Base-by-base conservation (phyloP, 306 rosid genomes). In the Hippophae rhamnoides region DNA sequence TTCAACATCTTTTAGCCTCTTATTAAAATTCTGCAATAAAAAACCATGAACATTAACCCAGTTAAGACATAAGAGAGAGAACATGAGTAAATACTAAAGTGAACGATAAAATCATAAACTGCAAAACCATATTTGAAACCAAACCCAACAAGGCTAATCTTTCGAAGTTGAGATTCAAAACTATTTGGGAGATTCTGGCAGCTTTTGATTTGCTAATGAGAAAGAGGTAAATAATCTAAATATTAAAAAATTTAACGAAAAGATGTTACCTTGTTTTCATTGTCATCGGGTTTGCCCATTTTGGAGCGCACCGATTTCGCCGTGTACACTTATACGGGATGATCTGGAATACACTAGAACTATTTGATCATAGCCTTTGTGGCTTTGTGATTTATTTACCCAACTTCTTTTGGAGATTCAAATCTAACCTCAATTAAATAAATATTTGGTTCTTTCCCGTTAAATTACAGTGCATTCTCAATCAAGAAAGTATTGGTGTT, bases 1-100 rank as follows among this genome's bases (percentile, higher is more conserved):
- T 75, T 84, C 93, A 23, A 79, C 76, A 71, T 84, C 95, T 70
- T 80, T 76, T 69, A 80, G 72, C 72, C 82, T 80, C 83, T 84
- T 80, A 52, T 69, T 74, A 60, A 76, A 61, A 68, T 61, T 87
- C 89, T 84, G 62, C 79, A 81, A 69, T 31, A 31, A 31, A 73
- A 53, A 76, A 70, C 60, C 72, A 71, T 12, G 56, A 69, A 77
- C 57, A 45, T 72, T 65, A 74, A 69, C 10, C 53, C 26, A 67
- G 42, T 48, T 54, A 64, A 67, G 27, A 52, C 41, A 5, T 54
- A 64, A 67, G 27, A 52, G 41, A 5, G 46, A 41, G 5, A 12
- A 57, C 31, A n/a, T 12, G 5, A 1, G 23, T n/a, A 49, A 13
- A 55, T n/a, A 54, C 27, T n/a, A 27, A 43, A 47, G 12, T 57